Evolutionary conservation across 345 rosid species (phyloP), one percentile per base, ranked within the genome.

Genomic region (Populus simonii): DNA sequence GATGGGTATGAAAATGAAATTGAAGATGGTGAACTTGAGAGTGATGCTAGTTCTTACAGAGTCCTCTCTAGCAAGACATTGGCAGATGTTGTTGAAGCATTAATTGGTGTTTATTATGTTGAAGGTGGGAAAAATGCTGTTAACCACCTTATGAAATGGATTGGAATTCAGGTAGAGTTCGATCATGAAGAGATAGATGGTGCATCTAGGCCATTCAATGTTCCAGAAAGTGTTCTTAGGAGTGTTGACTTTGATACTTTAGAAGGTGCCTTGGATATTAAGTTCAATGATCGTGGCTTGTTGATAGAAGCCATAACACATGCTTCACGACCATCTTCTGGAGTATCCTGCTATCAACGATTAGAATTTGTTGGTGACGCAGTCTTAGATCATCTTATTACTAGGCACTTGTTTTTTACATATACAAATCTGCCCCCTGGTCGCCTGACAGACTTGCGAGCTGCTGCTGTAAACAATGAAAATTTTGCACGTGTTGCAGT

Each of bases 281-380:
- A 89, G 80, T 96, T 91, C 73, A 78, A 76, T 35, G 91, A 90
- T 72, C 85, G 79, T 77, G 89, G 91, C 76, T 84, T 93, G 59
- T 87, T 92, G 81, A 82, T 96, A 38, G 99, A 96, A 86, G 96
- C 97, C 70, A 90, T 96, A 63, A 96, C 99, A 75, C 98, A 93
- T 87, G 99, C 99, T 76, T 96, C 99, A 17, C 91, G 94, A 55
- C 99, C 99, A 6, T 92, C 98, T 69, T 90, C 97, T 35, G 97
- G 99, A 66, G 91, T 96, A 36, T 90, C 99, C 1, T 92, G 99
- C 76, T 96, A 96, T 85, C 98, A 96, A 86, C 90, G 97, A 61
- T 77, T 96, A 80, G 99, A 96, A 72, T 96, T 96, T 85, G 96
- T 96, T 80, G 99, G 99, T 61, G 98, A 96, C 86, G 99, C 99